Evolutionary conservation across 345 rosid genomes (phyloP).

Genomic region (Moricandia arvensis): DNA sequence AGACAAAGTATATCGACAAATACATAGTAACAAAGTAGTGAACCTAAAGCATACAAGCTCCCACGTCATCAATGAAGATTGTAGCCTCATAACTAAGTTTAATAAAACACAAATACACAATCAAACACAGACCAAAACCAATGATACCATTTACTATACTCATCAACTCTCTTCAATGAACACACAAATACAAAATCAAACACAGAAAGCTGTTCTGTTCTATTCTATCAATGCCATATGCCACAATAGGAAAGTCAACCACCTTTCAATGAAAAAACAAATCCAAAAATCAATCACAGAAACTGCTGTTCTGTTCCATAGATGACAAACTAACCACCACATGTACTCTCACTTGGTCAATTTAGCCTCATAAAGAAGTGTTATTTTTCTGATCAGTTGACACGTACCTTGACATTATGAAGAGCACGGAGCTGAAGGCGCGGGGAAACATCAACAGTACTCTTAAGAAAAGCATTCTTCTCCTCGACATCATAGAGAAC

Average conservation of each 20-base stretch:
- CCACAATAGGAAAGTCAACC: no score
- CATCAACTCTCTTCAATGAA: no score
- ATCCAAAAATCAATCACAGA: no score
- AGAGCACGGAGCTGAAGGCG: conserved; percentile 68
- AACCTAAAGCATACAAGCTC: background rate
- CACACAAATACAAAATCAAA: no score
- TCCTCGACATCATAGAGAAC: conserved; percentile 76
- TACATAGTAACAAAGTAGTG: background rate
- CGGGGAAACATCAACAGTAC: conserved; percentile 60
- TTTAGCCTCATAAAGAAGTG: background rate
- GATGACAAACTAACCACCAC: background rate
- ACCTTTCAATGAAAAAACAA: no score
- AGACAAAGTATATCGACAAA: background rate
- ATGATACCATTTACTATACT: no score
- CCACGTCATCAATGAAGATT: no score
- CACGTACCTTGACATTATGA: conserved; percentile 74
- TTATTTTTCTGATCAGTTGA: background rate
- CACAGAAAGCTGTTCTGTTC: no score
- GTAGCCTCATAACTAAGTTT: no score
- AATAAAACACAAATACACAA: background rate
- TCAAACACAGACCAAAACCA: no score
- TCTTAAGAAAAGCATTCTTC: conserved; percentile 53
- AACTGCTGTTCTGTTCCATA: background rate
- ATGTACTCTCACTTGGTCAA: background rate
- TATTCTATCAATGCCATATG: no score